Conservation (phyloP, 108 stramenopile species). For the Cyclotella baltica region DNA sequence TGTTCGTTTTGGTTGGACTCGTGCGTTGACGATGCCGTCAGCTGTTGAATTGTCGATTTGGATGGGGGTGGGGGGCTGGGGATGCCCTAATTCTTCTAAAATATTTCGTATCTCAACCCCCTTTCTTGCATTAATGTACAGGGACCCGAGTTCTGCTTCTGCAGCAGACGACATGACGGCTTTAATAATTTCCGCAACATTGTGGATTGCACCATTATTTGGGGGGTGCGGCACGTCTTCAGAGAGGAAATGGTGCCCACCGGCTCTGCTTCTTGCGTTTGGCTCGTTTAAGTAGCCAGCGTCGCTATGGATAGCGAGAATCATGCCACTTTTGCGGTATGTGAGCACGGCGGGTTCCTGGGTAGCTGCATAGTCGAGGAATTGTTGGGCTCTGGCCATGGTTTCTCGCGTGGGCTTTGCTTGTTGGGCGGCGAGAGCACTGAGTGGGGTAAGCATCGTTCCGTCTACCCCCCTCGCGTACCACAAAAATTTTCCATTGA, state of each 20-base stretch:
- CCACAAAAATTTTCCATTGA: conserved; percentile 47
- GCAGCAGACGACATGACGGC: conserved; percentile 30
- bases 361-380: conserved; percentile 54
- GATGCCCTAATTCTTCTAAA: too few relatives aligned
- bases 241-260: conserved; percentile 41
- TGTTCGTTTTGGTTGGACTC: too few relatives aligned
- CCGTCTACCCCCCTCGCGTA: conserved; percentile 30
- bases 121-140: too few relatives aligned
- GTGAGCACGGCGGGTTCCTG: too few relatives aligned
- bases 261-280: conserved; percentile 47
- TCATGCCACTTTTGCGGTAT: conserved; percentile 50
- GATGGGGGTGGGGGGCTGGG: too few relatives aligned
- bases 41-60: conserved; percentile 27
- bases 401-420: conserved; percentile 18
- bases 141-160: conserved; percentile 52
- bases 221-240: not conserved
- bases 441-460: not conserved
- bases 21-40: conserved; percentile 41
- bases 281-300: conserved; percentile 35
- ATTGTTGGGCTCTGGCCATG: conserved; percentile 14
- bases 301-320: too few relatives aligned
- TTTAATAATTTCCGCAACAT: too few relatives aligned
- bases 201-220: conserved; percentile 45
- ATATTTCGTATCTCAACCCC: too few relatives aligned
- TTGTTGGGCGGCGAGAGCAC: conserved; percentile 13